Conservation (phyloP, 2,329 filamentous ascomycete genomes). For the Penicillium digitatum region DNA sequence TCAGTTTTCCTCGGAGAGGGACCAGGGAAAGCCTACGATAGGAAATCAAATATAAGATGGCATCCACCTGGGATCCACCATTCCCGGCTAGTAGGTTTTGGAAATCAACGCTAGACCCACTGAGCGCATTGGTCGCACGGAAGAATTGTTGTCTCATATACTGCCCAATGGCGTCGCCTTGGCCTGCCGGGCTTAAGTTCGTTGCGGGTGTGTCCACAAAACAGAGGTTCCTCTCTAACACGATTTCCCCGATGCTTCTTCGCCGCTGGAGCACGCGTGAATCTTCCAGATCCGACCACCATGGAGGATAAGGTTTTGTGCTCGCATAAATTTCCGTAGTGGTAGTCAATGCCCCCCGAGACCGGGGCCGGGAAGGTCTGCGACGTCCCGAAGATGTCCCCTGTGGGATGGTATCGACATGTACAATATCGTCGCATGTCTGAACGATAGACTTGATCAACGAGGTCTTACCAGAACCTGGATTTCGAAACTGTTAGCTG, state of each 20-base stretch:
- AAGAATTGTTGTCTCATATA: constrained; percentile 70
- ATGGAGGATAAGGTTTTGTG: constrained; percentile 78
- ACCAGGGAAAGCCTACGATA: constrained; percentile 54
- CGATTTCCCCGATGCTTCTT: constrained; percentile 68
- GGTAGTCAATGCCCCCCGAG: constrained; percentile 19
- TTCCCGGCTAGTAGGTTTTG: constrained; percentile 73
- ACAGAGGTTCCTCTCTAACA: constrained; percentile 87
- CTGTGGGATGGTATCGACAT: constrained; percentile 64
- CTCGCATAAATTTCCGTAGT: constrained; percentile 72
- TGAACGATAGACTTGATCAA: constrained; percentile 86
- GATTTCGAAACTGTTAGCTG: background rate
- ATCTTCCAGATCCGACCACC: constrained; percentile 80
- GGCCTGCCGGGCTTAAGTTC: constrained; percentile 52
- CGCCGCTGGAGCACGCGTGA: constrained; percentile 57
- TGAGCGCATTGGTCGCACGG: constrained; percentile 58
- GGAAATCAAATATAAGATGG: constrained; percentile 75
- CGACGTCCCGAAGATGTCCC: constrained; percentile 15
- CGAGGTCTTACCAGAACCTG: constrained; percentile 82
- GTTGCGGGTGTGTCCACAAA: constrained; percentile 77
- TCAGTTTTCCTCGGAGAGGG: background rate
- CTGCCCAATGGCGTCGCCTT: constrained; percentile 58
- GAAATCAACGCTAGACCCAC: constrained; percentile 69
- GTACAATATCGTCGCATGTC: constrained; percentile 84
- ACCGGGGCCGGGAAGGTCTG: constrained; percentile 22
- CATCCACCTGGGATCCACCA: constrained; percentile 79